Percentiles rank a stretch among this genome's conserved stretches.
Conservation (phyloP, 1,139 yeast species). For the Entelexis paramagnoliae region DNA sequence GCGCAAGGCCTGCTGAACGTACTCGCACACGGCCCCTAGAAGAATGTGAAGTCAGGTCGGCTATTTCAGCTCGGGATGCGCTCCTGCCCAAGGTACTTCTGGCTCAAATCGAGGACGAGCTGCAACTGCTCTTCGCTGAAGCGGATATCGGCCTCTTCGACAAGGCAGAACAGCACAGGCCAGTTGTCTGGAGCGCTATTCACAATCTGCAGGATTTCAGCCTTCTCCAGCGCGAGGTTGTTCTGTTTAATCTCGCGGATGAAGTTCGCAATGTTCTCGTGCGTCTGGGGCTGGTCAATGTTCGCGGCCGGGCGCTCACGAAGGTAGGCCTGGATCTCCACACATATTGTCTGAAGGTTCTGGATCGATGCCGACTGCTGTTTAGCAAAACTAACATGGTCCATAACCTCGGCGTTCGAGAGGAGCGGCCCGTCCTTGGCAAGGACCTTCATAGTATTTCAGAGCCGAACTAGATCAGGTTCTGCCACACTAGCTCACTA, state of each 20-base stretch:
- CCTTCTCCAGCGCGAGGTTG: conserved; percentile 55
- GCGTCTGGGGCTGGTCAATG: conserved; percentile 33
- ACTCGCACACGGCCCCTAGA: too few species aligned
- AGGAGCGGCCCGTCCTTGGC: conserved; percentile 42
- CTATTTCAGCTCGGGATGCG: conserved; percentile 18
- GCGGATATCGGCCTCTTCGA: conserved; percentile 87
- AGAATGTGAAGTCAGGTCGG: too few species aligned
- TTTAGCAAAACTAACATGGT: conserved; percentile 49
- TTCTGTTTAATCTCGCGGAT: conserved; percentile 41
- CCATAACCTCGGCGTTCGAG: conserved; percentile 61
- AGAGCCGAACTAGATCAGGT: neutral
- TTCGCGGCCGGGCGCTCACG: conserved; percentile 39
- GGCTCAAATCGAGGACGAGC: conserved; percentile 43
- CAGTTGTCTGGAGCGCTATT: conserved; percentile 69
- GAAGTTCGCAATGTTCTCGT: conserved; percentile 44
- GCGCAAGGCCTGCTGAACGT: neutral
- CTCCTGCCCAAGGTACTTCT: conserved; percentile 23
- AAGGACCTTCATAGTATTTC: conserved; percentile 33
- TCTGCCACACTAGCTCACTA: neutral
- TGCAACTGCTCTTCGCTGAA: conserved; percentile 55
- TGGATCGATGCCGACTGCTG: conserved; percentile 29
- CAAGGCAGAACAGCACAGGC: conserved; percentile 66
- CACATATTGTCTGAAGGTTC: conserved; percentile 52
- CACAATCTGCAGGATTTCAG: conserved; percentile 74
- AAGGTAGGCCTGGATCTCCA: conserved; percentile 46